A percentile compares a stretch with the other conserved stretches of the same genome.
These are phyloP conservation scores for Psilocybe tampanensis DNA, from an alignment of 768 basidiomycete genomes.

Conservation along the genomic window DNA sequence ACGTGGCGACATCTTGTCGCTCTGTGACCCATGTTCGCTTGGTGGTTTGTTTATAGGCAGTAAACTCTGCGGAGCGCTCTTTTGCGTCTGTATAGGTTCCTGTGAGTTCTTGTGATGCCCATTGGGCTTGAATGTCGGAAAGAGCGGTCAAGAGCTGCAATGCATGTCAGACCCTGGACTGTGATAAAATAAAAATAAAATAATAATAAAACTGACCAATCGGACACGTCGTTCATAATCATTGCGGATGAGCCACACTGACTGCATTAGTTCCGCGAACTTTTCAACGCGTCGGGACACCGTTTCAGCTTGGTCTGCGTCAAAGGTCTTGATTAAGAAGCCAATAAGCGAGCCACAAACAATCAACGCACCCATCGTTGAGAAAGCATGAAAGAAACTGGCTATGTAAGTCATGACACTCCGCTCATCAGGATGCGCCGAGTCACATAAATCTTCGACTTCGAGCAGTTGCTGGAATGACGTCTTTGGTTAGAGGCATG, in stretches of 20 bases:
- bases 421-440: slow-evolving; percentile 88
- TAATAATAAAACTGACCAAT: slow-evolving; percentile 55
- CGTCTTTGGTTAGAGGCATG: slow-evolving; percentile 6
- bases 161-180: slow-evolving; percentile 7
- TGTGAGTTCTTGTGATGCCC: slow-evolving; percentile 66
- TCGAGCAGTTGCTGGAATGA: slow-evolving; percentile 85
- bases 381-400: slow-evolving; percentile 97
- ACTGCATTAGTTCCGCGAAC: slow-evolving; percentile 94
- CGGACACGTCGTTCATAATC: slow-evolving; percentile 91
- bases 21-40: slow-evolving; percentile 91
- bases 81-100: slow-evolving; percentile 85
- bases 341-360: background rate
- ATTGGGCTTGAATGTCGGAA: slow-evolving; percentile 64
- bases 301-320: slow-evolving; percentile 89
- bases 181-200: no score
- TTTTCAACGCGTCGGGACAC: slow-evolving; percentile 93
- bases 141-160: slow-evolving; percentile 68
- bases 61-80: slow-evolving; percentile 70
- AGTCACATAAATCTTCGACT: slow-evolving; percentile 93
- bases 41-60: slow-evolving; percentile 79
- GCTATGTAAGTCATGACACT: slow-evolving; percentile 99
- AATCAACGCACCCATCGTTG: slow-evolving; percentile 80
- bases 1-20: slow-evolving; percentile 81
- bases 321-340: background rate
- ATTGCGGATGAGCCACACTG: slow-evolving; percentile 83